Conservation (phyloP, 306 rosid genomes). For the Rubus idaeus region DNA sequence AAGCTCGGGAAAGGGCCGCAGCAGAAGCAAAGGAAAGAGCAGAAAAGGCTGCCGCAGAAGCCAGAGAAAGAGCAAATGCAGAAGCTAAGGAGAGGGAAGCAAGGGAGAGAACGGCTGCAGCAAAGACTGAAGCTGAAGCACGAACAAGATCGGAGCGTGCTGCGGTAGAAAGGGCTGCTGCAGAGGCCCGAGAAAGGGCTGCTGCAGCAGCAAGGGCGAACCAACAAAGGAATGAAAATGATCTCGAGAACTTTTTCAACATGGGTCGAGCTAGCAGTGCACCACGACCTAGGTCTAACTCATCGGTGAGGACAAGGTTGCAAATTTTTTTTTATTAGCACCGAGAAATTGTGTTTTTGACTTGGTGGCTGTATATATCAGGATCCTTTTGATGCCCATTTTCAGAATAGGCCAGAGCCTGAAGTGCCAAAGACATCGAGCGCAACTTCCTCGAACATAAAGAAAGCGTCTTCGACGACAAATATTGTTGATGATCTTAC, state of each 20-base stretch:
- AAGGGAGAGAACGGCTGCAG: constrained; percentile 33
- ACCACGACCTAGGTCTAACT: constrained; percentile 80
- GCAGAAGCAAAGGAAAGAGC: constrained; percentile 84
- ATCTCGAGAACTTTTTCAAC: constrained; percentile 81
- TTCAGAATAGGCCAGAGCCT: constrained; percentile 54
- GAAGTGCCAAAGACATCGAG: constrained; percentile 59
- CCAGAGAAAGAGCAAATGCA: constrained; percentile 70
- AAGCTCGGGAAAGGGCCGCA: constrained; percentile 98
- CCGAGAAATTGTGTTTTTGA: constrained; percentile 22
- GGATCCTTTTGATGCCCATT: constrained; percentile 55
- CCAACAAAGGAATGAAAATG: constrained; percentile 75
- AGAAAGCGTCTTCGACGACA: constrained; percentile 71
- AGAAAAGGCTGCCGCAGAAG: constrained; percentile 80
- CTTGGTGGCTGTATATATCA: constrained; percentile 29
- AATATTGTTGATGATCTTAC: constrained; percentile 93
- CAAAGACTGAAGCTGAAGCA: constrained; percentile 62
- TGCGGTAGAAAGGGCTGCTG: constrained; percentile 81
- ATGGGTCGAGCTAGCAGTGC: constrained; percentile 80
- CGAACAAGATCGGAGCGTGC: constrained; percentile 78
- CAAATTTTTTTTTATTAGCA: constrained; percentile 19
- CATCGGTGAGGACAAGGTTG: constrained; percentile 58
- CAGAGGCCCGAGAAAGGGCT: constrained; percentile 84
- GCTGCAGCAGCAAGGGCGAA: constrained; percentile 74
- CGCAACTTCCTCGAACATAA: constrained; percentile 54
- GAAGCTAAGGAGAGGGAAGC: constrained; percentile 47